phyloP scores from a whole-genome alignment of 305 asterid genomes.

The Fraxinus floribunda region DNA sequence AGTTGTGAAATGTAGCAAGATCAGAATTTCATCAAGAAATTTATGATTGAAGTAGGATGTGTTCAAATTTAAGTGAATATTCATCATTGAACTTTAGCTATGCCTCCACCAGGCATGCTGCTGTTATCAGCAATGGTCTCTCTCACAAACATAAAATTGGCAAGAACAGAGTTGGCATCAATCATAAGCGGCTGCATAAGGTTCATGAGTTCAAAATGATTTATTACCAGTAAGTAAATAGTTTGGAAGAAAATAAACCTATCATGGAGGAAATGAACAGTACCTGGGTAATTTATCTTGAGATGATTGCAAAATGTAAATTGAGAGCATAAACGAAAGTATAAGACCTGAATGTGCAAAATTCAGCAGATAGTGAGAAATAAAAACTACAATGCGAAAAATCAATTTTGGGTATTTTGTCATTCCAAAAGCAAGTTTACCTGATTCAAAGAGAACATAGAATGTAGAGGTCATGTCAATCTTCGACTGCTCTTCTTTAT shows the following conservation, averaged over 20 bases:
- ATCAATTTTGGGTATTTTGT: background rate
- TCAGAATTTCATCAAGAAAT: background rate
- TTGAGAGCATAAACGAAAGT: constrained; percentile 72
- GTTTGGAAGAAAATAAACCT: constrained; percentile 9
- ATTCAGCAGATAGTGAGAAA: constrained; percentile 9
- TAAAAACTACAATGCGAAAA: background rate
- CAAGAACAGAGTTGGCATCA: background rate
- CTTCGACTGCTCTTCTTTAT: constrained; percentile 92
- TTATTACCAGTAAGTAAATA: background rate
- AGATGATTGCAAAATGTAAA: constrained; percentile 78
- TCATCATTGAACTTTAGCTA: constrained; percentile 84
- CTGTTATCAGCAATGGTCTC: constrained; percentile 75
- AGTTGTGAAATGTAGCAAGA: background rate
- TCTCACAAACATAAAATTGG: constrained; percentile 60
- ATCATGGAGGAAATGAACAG: constrained; percentile 14
- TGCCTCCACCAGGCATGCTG: constrained; percentile 72
- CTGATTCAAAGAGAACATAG: constrained; percentile 89
- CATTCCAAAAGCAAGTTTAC: constrained; percentile 36
- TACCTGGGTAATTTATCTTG: constrained; percentile 80
- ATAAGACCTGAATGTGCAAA: constrained; percentile 55
- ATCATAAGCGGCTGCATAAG: background rate
- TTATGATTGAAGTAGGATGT: constrained; percentile 8
- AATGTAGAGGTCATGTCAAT: constrained; percentile 91
- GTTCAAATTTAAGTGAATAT: constrained; percentile 7
- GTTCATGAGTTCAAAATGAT: background rate